Percentiles rank a stretch among this genome's conserved stretches.
phyloP scores from a whole-genome alignment of 108 stramenopile genomes.

The Skeletonema menzelii region DNA sequence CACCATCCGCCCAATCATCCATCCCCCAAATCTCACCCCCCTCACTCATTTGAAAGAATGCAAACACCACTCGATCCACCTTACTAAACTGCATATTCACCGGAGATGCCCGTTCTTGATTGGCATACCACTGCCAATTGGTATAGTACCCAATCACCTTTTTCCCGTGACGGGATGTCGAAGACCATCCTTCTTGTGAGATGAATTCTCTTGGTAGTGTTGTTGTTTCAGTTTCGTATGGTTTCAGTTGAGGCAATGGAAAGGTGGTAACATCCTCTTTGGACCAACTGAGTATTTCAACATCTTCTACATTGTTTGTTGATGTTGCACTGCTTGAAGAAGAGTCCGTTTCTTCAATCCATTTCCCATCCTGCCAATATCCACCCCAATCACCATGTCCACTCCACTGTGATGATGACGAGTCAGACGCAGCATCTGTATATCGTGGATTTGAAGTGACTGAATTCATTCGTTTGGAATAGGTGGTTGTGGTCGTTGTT shows the following conservation, averaged over 20 bases:
- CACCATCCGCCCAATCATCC: slow-evolving; percentile 41
- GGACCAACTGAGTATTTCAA: not conserved
- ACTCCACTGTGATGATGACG: slow-evolving; percentile 18
- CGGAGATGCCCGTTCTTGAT: slow-evolving; percentile 18
- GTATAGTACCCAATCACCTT: slow-evolving; percentile 39
- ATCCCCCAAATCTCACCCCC: slow-evolving; percentile 41
- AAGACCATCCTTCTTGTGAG: slow-evolving; percentile 35
- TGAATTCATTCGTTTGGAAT: not conserved
- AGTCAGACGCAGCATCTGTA: not conserved
- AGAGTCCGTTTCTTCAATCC: slow-evolving; percentile 3
- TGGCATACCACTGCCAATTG: slow-evolving; percentile 34
- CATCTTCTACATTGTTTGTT: not conserved
- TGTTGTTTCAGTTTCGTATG: not conserved
- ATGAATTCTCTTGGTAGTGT: slow-evolving; percentile 27
- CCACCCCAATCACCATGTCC: slow-evolving; percentile 49
- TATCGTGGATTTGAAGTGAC: not conserved
- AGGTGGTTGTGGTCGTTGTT: not conserved
- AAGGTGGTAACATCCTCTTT: not conserved
- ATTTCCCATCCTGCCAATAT: slow-evolving; percentile 35
- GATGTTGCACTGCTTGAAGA: too few relatives aligned
- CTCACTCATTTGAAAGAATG: slow-evolving; percentile 38
- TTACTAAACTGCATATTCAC: slow-evolving; percentile 39
- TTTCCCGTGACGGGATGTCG: slow-evolving; percentile 6
- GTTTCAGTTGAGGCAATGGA: not conserved
- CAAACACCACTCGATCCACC: slow-evolving; percentile 31